Percentiles rank a stretch among this genome's conserved stretches.
These are phyloP conservation scores for Hericium coralloides DNA, from an alignment of 768 basidiomycete species.

Conservation along the genomic window DNA sequence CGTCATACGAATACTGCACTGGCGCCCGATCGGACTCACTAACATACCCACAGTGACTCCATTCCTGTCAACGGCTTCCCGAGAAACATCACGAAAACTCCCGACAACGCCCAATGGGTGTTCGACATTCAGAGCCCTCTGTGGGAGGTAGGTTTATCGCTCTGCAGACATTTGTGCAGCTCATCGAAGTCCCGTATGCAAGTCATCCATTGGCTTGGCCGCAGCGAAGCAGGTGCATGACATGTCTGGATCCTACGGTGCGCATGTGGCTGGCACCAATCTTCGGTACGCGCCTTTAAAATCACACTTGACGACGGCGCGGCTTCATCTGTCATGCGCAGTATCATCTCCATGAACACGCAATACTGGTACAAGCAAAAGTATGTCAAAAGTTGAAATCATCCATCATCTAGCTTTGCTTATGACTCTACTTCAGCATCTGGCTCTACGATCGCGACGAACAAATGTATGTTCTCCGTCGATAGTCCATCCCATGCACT, in stretches of 20 bases:
- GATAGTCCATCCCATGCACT: neutral
- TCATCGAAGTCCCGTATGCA: no score
- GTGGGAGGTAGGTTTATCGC: conserved; percentile 32
- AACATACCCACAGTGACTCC: conserved; percentile 33
- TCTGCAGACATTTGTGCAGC: no score
- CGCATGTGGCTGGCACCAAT: conserved; percentile 38
- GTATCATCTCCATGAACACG: conserved; percentile 54
- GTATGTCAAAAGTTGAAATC: conserved; percentile 20
- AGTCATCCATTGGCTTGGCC: no score
- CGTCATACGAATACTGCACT: conserved; percentile 9
- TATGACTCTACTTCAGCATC: conserved; percentile 28
- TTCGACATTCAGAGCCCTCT: conserved; percentile 42
- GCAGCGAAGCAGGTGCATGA: conserved; percentile 27
- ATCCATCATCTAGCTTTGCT: neutral
- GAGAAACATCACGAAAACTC: conserved; percentile 31
- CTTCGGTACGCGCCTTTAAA: conserved; percentile 27
- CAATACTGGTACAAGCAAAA: conserved; percentile 56
- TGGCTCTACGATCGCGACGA: conserved; percentile 51
- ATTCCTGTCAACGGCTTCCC: conserved; percentile 54
- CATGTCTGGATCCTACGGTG: conserved; percentile 47
- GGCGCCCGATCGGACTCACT: neutral
- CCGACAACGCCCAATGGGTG: conserved; percentile 39
- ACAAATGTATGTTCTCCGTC: conserved; percentile 24
- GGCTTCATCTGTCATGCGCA: conserved; percentile 13
- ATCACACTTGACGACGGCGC: neutral